A percentile compares a stretch with the other conserved stretches of the same genome.
Conservation (phyloP, 176 grass and related monocot genomes). For the Otatea glauca region DNA sequence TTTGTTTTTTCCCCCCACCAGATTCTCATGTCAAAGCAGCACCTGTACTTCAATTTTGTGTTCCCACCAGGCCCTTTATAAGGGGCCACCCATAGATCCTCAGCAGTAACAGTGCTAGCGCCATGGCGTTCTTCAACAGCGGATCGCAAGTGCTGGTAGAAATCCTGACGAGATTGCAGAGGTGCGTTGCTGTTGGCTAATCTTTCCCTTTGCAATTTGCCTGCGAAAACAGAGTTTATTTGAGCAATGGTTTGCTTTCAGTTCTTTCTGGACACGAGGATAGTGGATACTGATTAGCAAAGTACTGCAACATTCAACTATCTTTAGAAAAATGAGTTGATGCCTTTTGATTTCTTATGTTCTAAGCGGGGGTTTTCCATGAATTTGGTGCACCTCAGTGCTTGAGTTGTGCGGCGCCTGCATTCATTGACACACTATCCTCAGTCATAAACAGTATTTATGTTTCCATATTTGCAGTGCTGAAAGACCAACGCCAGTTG, state of each 20-base stretch:
- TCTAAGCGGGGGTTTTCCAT: neutral
- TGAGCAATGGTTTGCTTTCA: neutral
- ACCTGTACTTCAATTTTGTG: conserved; percentile 23
- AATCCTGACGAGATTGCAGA: conserved; percentile 74
- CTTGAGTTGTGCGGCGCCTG: neutral
- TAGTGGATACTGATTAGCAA: neutral
- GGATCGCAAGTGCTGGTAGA: conserved; percentile 60
- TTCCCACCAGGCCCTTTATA: conserved; percentile 32
- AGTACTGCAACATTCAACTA: neutral
- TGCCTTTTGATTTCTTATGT: neutral
- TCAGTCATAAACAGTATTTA: neutral
- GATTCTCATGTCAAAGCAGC: conserved; percentile 39
- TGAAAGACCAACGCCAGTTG: conserved; percentile 65
- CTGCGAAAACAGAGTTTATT: conserved; percentile 3
- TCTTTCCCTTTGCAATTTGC: neutral
- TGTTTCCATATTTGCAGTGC: conserved; percentile 41
- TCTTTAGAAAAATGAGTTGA: neutral
- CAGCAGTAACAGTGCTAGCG: neutral
- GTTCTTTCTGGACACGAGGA: neutral
- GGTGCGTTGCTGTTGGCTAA: conserved; percentile 41
- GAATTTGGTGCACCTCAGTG: neutral
- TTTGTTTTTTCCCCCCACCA: conserved; percentile 42
- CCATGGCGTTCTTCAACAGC: conserved; percentile 82
- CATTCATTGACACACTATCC: neutral
- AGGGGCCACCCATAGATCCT: neutral